Evolutionary conservation across 257 asterid species (phyloP).

Genomic region (Coffea eugenioides): DNA sequence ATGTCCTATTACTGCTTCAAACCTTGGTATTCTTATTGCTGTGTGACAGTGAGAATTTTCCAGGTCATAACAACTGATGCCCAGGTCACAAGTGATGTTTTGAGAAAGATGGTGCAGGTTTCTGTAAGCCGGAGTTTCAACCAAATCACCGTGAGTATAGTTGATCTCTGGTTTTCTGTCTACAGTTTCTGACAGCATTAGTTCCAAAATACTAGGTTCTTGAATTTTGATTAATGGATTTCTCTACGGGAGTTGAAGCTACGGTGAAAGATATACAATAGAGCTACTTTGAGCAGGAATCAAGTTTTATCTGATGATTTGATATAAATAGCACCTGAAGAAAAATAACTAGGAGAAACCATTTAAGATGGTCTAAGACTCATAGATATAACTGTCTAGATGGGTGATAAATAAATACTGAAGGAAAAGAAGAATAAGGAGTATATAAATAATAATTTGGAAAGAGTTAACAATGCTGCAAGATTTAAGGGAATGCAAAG

Average conservation of each 20-base stretch:
- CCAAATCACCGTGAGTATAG: conserved; percentile 76
- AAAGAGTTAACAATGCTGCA: background rate
- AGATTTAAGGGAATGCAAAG: background rate
- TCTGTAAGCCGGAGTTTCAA: conserved; percentile 94
- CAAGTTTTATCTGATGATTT: background rate
- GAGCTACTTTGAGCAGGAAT: too few species aligned
- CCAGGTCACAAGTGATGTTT: conserved; percentile 68
- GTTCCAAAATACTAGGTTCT: background rate
- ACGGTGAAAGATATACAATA: too few species aligned
- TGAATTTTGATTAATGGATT: background rate
- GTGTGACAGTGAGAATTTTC: conserved; percentile 22
- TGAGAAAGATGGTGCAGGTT: conserved; percentile 88
- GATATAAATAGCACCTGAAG: background rate
- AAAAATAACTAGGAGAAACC: background rate
- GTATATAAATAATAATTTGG: background rate
- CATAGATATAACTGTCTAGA: background rate
- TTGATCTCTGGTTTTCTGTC: conserved; percentile 11
- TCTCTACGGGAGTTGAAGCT: too few species aligned
- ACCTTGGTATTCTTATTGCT: conserved; percentile 11
- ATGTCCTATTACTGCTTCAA: conserved; percentile 8
- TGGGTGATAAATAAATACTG: background rate
- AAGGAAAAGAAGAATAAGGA: background rate
- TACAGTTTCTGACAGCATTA: background rate
- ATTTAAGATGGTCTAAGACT: background rate
- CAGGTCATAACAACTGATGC: conserved; percentile 98